Base-by-base conservation (phyloP, 768 basidiomycete genomes). In the Xerocomus potaroensis region DNA sequence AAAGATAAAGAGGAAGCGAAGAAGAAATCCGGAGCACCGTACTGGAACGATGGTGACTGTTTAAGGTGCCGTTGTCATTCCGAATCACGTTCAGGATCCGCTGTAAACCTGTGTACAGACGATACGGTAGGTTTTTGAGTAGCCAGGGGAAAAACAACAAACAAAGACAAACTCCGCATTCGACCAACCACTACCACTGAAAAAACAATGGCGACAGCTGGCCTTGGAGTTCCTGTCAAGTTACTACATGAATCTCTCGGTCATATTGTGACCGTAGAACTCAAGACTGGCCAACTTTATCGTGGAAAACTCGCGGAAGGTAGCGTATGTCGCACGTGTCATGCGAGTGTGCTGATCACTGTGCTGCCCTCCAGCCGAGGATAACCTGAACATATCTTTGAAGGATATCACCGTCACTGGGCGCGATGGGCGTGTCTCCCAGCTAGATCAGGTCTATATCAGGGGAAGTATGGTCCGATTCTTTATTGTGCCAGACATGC, bases 401-500 rank as follows among this genome's bases (percentile, higher is more conserved):
- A 91, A 81, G 67, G 92, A 98, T 54, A 96, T 97, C 61, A 98
- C 96, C 24, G 96, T 98, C 26, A 99, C 96, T 12, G 91, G 89
- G 44, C 83, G 96, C 43, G 96, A 99, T 76, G 96, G 96, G 21
- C 91, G 96, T 59, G 92, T 99, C 23, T 96, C 96, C 11, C 96
- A 99, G 66, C 77, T 99, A 41, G 96, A 98, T 72, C 95, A 97
- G 69, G 95, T 97, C 26, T 99, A 99, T 70, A 99, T 99, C 58
- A 78, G 96, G 58, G 96, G 96, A 48, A 94, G 92, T 66, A 96
- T 97, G 90, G 76, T 97, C 55, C 79, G 96, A 55, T 98, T 96
- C 76, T 95, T 98, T 72, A 97, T 98, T 67, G 96, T 99, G 18
- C 96, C 96, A 45, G 96, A 98, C 69, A 97, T 99, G 90, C 74